Evolutionary conservation across 1,284 basidiomycete species (phyloP).

Genomic region (Cryptococcus sp.): DNA sequence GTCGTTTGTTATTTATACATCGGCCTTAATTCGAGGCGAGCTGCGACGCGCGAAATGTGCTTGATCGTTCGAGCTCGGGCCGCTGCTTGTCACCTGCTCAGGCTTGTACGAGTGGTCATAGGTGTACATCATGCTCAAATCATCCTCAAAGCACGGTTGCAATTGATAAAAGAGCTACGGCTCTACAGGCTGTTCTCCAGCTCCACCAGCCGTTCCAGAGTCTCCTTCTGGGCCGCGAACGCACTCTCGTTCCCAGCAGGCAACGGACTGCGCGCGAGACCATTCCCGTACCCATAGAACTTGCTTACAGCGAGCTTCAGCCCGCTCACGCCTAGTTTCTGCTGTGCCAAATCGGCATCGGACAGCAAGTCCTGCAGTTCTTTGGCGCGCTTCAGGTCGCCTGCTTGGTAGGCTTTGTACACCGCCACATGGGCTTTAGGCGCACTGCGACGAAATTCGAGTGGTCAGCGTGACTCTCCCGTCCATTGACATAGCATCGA

Average conservation of each 20-base stretch:
- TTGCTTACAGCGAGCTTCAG: slow-evolving; percentile 20
- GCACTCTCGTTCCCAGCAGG: slow-evolving; percentile 9
- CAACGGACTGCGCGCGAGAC: slow-evolving; percentile 19
- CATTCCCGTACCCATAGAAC: slow-evolving; percentile 22
- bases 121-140: no score
- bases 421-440: slow-evolving; percentile 29
- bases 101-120: no score
- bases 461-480: neutral
- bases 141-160: neutral
- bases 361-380: slow-evolving; percentile 28
- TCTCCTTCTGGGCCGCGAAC: slow-evolving; percentile 7
- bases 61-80: no score
- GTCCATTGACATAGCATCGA: no score
- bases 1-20: no score
- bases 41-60: no score
- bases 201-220: slow-evolving; percentile 9
- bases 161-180: neutral
- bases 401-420: slow-evolving; percentile 26
- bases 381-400: slow-evolving; percentile 23
- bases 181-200: slow-evolving; percentile 16
- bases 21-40: no score
- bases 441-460: neutral
- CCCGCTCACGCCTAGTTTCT: slow-evolving; percentile 22
- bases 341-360: slow-evolving; percentile 26
- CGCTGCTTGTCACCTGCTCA: no score